Conservation (phyloP, 371 early-diverging fungal genomes). For the Cokeromyces recurvatus region DNA sequence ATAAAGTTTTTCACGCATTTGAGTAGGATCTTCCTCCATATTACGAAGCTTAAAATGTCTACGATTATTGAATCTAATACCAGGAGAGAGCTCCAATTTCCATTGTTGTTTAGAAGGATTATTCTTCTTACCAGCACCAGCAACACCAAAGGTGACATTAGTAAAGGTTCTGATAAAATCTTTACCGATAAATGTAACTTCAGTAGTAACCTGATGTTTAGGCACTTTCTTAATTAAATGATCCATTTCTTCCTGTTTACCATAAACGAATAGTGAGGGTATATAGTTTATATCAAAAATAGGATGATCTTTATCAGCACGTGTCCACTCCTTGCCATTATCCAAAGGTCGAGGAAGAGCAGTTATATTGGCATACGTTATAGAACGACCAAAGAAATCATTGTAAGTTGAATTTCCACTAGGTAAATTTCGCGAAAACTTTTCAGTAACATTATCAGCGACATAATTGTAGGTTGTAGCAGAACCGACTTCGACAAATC, state of each 20-base stretch:
- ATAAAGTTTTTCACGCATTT: conserved; percentile 58
- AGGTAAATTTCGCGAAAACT: conserved; percentile 35
- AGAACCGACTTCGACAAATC: conserved; percentile 32
- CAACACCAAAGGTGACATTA: conserved; percentile 44
- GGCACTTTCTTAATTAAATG: conserved; percentile 32
- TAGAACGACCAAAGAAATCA: conserved; percentile 44
- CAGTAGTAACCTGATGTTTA: conserved; percentile 17
- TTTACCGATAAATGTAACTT: conserved; percentile 40
- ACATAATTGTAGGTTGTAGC: conserved; percentile 42
- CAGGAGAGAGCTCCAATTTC: conserved; percentile 33
- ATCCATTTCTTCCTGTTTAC: conserved; percentile 21
- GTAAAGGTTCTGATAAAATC: conserved; percentile 43
- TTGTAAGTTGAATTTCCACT: conserved; percentile 31
- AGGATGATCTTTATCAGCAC: conserved; percentile 31
- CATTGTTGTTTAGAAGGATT: conserved; percentile 58
- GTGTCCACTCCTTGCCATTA: conserved; percentile 35
- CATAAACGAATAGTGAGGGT: conserved; percentile 31
- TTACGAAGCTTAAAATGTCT: conserved; percentile 53
- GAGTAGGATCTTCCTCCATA: conserved; percentile 58
- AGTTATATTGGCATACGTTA: conserved; percentile 47
- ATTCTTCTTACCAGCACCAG: conserved; percentile 50
- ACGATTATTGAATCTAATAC: conserved; percentile 36
- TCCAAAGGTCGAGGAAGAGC: conserved; percentile 45
- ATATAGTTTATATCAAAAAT: conserved; percentile 31
- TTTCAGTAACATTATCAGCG: conserved; percentile 35